Percentiles rank a stretch among this genome's conserved stretches.
These are phyloP conservation scores for Neostapfia colusana DNA, from an alignment of 176 grass and related monocot species.

Conservation along the genomic window DNA sequence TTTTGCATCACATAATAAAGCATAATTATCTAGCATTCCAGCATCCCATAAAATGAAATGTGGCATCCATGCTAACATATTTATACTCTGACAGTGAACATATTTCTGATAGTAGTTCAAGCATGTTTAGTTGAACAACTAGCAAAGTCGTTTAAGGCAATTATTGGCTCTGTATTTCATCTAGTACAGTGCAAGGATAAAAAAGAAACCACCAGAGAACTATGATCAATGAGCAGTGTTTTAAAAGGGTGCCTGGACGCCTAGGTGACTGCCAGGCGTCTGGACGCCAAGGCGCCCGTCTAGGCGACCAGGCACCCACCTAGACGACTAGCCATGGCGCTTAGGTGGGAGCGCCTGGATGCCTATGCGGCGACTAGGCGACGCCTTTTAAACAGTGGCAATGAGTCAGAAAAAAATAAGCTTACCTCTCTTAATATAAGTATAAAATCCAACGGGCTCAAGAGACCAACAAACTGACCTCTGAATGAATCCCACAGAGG, in stretches of 20 bases:
- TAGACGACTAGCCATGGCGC: too few species aligned
- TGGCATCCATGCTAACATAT: background rate
- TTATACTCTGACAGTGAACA: background rate
- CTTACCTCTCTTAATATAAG: constrained; percentile 94
- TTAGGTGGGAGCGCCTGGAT: too few species aligned
- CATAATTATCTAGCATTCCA: background rate
- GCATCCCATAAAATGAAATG: background rate
- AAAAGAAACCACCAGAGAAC: too few species aligned
- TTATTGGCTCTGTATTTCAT: background rate
- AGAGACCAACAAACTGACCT: constrained; percentile 85
- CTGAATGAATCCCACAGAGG: constrained; percentile 89
- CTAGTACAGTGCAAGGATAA: too few species aligned
- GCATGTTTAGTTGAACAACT: background rate
- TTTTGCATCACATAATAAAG: background rate
- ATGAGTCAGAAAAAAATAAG: too few species aligned
- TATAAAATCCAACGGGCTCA: constrained; percentile 96
- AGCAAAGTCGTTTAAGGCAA: background rate
- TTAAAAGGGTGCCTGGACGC: too few species aligned
- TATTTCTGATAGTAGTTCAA: background rate
- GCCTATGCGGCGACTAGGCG: too few species aligned
- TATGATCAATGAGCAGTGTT: too few species aligned
- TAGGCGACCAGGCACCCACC: too few species aligned
- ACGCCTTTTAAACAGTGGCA: too few species aligned
- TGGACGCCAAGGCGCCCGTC: too few species aligned
- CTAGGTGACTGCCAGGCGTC: too few species aligned